A percentile compares a stretch with the other conserved stretches of the same genome.
Evolutionary conservation across 2,329 filamentous ascomycete genomes (phyloP).

Genomic region (Colletotrichum caudatum): DNA sequence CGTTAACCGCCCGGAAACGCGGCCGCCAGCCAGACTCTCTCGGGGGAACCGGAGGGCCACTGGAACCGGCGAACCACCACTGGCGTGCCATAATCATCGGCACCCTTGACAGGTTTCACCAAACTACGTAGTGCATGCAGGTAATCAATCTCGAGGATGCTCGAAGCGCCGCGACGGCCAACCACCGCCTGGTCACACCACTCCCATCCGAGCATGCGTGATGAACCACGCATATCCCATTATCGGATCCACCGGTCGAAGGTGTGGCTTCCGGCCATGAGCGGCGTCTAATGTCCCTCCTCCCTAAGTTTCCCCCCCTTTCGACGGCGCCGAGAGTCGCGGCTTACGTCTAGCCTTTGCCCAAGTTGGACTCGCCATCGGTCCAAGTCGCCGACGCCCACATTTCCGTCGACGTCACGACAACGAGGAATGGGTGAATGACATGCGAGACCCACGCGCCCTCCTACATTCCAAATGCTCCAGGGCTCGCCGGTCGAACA

Average conservation of each 20-base stretch:
- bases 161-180: conserved; percentile 2
- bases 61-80: neutral
- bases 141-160: neutral
- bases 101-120: conserved; percentile 10
- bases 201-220: neutral
- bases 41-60: conserved; percentile 9
- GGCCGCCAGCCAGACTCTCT: neutral
- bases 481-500: conserved; percentile 5
- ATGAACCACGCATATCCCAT: neutral
- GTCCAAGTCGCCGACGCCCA: neutral
- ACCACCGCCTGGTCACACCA: conserved; percentile 13
- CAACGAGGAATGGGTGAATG: neutral
- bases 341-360: conserved; percentile 2
- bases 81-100: neutral
- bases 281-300: neutral
- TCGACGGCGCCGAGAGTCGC: neutral
- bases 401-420: conserved; percentile 19
- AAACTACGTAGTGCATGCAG: neutral
- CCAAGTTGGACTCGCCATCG: neutral
- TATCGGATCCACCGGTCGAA: neutral
- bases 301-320: too few relatives aligned
- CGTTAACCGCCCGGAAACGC: neutral
- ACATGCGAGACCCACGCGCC: neutral
- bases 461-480: conserved; percentile 13
- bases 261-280: neutral